Evolutionary conservation across 768 basidiomycete species (phyloP), one percentile per base, ranked within the genome.

Genomic region (Punctularia strigosozonata): DNA sequence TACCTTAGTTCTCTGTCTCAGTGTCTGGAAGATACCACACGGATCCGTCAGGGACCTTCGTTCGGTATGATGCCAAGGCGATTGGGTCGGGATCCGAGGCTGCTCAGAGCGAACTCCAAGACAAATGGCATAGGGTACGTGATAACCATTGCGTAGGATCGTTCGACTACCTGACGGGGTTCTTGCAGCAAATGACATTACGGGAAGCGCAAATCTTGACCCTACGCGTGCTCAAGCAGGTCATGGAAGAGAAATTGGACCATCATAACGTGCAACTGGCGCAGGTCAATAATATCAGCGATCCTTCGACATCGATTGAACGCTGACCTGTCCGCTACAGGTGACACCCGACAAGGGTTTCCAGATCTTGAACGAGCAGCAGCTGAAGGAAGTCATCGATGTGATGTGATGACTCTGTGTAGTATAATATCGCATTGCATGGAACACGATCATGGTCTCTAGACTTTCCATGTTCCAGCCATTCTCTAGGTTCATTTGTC

Each of bases 161-260:
- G 24, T 7, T 8, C 25, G 8, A 36, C 5, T 22, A 13, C 19
- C 36, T 43, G n/a, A 48, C 30, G 26, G 10, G 8, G n/a, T 17
- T 17, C 6, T 28, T 40, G n/a, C 50, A 98, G 94, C 79, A 80
- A 75, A 94, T 98, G 79, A 80, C 83, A 6, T 65, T 98, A 18
- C 61, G 69, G 47, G 90, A 95, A 59, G 95, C 91, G 0, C 88
- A 97, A 49, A 66, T 74, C 26, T 64, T 98, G 45, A 82, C 87
- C 3, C 64, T 98, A 38, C 80, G 77, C 46, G 88, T 98, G 33
- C 66, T 98, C 45, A 98, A 99, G 65, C 91, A 98, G 64, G 95
- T 98, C 31, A 99, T 98, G 95, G 95, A 98, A 60, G 95, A 98
- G 65, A 97, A 95, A 59, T 74, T 99, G 31, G 94, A 98, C 61